Evolutionary conservation across 1,284 basidiomycete genomes (phyloP).

Genomic region (Earliella scabrosa): DNA sequence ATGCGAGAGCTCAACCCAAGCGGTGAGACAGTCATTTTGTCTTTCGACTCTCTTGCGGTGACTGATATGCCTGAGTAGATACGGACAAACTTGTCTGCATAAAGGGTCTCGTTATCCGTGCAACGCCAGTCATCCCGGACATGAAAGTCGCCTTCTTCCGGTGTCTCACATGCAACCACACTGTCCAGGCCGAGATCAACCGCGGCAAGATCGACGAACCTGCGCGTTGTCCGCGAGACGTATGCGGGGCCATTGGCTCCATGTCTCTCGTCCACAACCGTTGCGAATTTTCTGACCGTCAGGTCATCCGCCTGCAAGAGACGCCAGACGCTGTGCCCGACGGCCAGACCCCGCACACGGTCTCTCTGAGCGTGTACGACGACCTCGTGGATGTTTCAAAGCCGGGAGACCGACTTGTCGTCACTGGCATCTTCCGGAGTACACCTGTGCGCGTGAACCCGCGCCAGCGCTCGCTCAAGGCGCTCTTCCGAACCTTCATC

Average conservation of each 20-base stretch:
- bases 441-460: conserved; percentile 95
- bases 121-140: conserved; percentile 97
- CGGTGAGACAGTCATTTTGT: conserved; percentile 55
- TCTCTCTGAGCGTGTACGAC: conserved; percentile 95
- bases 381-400: conserved; percentile 96
- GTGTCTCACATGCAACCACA: conserved; percentile 95
- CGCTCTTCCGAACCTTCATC: conserved; percentile 95
- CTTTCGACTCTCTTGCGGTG: background rate
- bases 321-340: conserved; percentile 98
- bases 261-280: conserved; percentile 98
- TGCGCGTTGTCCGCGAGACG: conserved; percentile 87
- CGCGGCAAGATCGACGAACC: conserved; percentile 96
- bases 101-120: conserved; percentile 96
- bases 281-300: conserved; percentile 94
- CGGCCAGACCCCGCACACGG: conserved; percentile 97
- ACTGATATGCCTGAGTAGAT: conserved; percentile 53
- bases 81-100: conserved; percentile 96
- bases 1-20: conserved; percentile 92
- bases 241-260: conserved; percentile 85
- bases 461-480: conserved; percentile 89
- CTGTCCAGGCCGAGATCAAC: conserved; percentile 94
- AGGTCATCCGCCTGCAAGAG: conserved; percentile 95
- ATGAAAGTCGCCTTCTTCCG: conserved; percentile 99
- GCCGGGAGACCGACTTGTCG: conserved; percentile 91
- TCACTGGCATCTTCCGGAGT: conserved; percentile 95